Conservation (phyloP, 306 rosid genomes). For the Vigna angularis region DNA sequence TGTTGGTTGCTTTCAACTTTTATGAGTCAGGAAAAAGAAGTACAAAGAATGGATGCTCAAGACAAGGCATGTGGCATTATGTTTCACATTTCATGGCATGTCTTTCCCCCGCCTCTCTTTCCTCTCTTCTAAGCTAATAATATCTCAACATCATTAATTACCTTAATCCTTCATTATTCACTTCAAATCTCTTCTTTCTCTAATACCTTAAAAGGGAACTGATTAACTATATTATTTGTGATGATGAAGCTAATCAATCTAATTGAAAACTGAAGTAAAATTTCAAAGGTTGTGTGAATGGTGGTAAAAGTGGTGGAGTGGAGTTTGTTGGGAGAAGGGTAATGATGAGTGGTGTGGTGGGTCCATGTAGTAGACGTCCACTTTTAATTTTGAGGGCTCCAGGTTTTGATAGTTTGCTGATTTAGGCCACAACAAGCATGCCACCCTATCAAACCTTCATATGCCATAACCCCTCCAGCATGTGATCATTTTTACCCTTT, state of each 20-base stretch:
- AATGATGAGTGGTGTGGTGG: constrained; percentile 46
- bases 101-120: constrained; percentile 47
- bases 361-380: constrained; percentile 23
- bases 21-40: constrained; percentile 56
- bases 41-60: constrained; percentile 67
- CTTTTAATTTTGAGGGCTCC: constrained; percentile 46
- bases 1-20: constrained; percentile 77
- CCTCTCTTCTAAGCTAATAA: not conserved
- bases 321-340: constrained; percentile 41
- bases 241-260: too few species aligned
- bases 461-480: constrained; percentile 35
- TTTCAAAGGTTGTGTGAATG: not conserved
- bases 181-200: too few species aligned
- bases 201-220: too few species aligned
- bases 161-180: too few species aligned
- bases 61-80: constrained; percentile 85
- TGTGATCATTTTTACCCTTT: constrained; percentile 41
- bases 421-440: constrained; percentile 43
- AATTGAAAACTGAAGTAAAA: too few species aligned
- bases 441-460: constrained; percentile 26
- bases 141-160: too few species aligned
- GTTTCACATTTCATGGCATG: constrained; percentile 93
- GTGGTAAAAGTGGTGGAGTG: constrained; percentile 25
- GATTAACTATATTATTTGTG: too few species aligned
- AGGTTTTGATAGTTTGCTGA: constrained; percentile 40